phyloP scores from a whole-genome alignment of 23 red algal species.

The Gracilariopsis chorda region DNA sequence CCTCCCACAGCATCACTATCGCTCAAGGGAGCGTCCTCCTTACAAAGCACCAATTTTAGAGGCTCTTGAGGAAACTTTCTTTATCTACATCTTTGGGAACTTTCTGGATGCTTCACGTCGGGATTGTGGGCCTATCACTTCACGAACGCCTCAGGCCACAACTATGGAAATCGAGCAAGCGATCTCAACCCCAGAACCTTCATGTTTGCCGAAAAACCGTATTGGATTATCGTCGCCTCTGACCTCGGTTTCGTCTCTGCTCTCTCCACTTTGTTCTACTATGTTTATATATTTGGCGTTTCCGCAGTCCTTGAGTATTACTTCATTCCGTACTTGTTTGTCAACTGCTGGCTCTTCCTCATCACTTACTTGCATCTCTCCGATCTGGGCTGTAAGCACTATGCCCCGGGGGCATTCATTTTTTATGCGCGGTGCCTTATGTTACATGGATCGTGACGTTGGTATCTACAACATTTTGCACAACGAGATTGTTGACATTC shows the following conservation, averaged over 20 bases:
- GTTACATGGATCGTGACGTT: constrained; percentile 80
- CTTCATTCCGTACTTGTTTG: constrained; percentile 88
- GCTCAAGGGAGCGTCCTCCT: not conserved
- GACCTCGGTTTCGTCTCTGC: constrained; percentile 68
- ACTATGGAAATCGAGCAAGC: constrained; percentile 58
- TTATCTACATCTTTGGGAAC: constrained; percentile 57
- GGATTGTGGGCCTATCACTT: constrained; percentile 88
- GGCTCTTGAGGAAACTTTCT: constrained; percentile 57
- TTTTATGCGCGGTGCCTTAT: constrained; percentile 83
- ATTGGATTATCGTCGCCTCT: constrained; percentile 75
- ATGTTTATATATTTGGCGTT: constrained; percentile 30
- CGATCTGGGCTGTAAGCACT: constrained; percentile 81
- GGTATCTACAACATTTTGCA: constrained; percentile 82
- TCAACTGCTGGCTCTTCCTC: constrained; percentile 91
- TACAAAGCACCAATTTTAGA: constrained; percentile 34
- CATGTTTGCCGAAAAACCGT: constrained; percentile 55
- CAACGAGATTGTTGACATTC: constrained; percentile 84
- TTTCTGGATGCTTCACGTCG: constrained; percentile 59
- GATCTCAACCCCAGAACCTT: constrained; percentile 73
- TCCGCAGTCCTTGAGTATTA: constrained; percentile 62
- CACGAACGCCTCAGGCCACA: constrained; percentile 50
- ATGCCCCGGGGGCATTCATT: constrained; percentile 67
- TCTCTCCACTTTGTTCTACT: constrained; percentile 29
- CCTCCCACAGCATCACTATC: not conserved
- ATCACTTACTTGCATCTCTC: constrained; percentile 96